Evolutionary conservation across 441 rosid genomes (phyloP), one percentile per base, ranked within the genome.

Genomic region (Adansonia gregorii): DNA sequence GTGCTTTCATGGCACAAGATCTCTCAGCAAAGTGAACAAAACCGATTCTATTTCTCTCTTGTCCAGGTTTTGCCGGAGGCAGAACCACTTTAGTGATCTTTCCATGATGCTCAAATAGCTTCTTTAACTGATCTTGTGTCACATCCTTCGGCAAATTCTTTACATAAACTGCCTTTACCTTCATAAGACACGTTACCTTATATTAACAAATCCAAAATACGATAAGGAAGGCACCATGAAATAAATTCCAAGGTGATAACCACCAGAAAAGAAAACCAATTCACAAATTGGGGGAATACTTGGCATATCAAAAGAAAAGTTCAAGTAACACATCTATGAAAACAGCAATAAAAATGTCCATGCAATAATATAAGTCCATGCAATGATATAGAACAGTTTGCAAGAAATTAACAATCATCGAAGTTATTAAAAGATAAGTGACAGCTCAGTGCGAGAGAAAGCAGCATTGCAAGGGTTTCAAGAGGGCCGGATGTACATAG

Each of bases 91-190:
- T 94, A 52, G 90, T 82, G 39, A 96, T 90, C 79, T 87, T 94
- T 83, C 99, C 99, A 72, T 94, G 98, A 70, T 77, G 96, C 55
- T 93, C 98, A 80, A 96, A 96, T 70, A 96, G 83, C 52, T 88
- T 84, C 87, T 85, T 94, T 56, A 96, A 78, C 43, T 86, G 89
- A 55, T 96, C 98, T 76, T 96, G 97, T 19, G 93, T 89, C n/a
- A 94, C 85, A 73, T 94, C 91, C 82, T 88, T 90, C 9, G 99
- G 99, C 54, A 96, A 87, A 85, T 96, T 94, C 82, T 91, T 94
- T 73, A 96, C 95, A 85, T 96, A 96, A 73, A 96, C 84, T 56
- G 99, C 98, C 90, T 90, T 96, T 27, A 96, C 99, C 98, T 94
- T 85, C 74, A 75, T 10, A 52, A 77, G 39, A 52, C 11, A 49